phyloP scores from a whole-genome alignment of 805 yeast species.

The Candida ficus region DNA sequence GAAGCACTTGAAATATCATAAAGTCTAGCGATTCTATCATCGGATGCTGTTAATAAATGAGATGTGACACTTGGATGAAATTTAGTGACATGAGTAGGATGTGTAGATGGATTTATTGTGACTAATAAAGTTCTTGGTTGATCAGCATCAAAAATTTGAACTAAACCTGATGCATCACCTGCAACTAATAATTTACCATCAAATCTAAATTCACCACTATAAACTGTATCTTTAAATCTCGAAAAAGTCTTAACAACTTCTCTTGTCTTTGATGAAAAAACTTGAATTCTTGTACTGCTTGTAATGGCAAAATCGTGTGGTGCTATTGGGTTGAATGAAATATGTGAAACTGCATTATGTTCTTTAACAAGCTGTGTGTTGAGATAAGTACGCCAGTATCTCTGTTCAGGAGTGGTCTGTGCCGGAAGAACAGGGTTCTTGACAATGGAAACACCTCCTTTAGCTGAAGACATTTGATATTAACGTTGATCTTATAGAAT shows the following conservation, averaged over 20 bases:
- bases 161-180: slow-evolving; percentile 92
- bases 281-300: slow-evolving; percentile 84
- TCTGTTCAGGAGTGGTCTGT: slow-evolving; percentile 84
- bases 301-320: slow-evolving; percentile 95
- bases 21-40: slow-evolving; percentile 79
- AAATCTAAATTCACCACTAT: slow-evolving; percentile 82
- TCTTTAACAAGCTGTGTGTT: slow-evolving; percentile 90
- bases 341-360: slow-evolving; percentile 84
- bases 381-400: slow-evolving; percentile 86
- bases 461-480: slow-evolving; percentile 61
- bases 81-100: slow-evolving; percentile 90
- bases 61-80: slow-evolving; percentile 78
- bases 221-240: slow-evolving; percentile 87
- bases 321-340: slow-evolving; percentile 76
- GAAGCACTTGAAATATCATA: slow-evolving; percentile 81
- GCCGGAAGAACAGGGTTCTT: slow-evolving; percentile 77
- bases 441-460: slow-evolving; percentile 58
- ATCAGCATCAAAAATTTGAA: slow-evolving; percentile 82
- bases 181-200: slow-evolving; percentile 93
- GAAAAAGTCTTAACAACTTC: slow-evolving; percentile 83
- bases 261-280: slow-evolving; percentile 89
- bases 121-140: slow-evolving; percentile 76
- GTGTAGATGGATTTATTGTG: slow-evolving; percentile 74
- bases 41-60: slow-evolving; percentile 81
- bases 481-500: too few relatives aligned